Evolutionary conservation across 257 asterid genomes (phyloP).

Genomic region (Solanum rostratum): DNA sequence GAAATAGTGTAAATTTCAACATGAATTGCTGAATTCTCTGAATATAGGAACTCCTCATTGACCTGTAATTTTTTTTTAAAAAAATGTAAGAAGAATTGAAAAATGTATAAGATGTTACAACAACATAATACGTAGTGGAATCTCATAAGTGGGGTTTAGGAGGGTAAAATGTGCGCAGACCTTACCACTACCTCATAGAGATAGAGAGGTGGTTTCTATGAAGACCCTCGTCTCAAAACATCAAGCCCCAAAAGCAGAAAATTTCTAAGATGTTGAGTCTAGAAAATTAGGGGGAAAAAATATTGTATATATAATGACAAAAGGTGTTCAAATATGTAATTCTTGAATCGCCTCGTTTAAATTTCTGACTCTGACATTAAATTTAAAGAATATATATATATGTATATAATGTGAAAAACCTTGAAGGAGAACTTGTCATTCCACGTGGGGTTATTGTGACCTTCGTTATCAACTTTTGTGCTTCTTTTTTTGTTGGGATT

Average conservation of each 20-base stretch:
- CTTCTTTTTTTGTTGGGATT: conserved; percentile 33
- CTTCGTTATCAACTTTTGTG: conserved; percentile 34
- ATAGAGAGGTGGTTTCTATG: too few relatives aligned
- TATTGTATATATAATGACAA: neutral
- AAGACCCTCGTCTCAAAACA: too few relatives aligned
- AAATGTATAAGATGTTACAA: neutral
- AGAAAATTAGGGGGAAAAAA: too few relatives aligned
- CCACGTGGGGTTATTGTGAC: conserved; percentile 53
- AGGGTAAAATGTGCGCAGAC: too few relatives aligned
- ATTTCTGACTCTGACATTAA: neutral
- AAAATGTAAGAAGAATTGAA: too few relatives aligned
- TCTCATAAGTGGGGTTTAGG: too few relatives aligned
- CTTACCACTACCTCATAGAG: too few relatives aligned
- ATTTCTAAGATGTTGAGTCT: too few relatives aligned
- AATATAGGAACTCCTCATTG: conserved; percentile 25
- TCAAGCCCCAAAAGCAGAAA: too few relatives aligned
- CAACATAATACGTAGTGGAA: too few relatives aligned
- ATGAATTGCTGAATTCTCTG: conserved; percentile 27
- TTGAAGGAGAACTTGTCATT: conserved; percentile 45
- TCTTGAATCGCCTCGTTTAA: neutral
- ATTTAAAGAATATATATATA: neutral
- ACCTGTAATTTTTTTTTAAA: conserved; percentile 13
- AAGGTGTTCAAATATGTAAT: neutral
- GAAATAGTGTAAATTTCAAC: conserved; percentile 18
- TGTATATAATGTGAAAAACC: neutral